Base-by-base conservation (phyloP, 2,329 filamentous ascomycete genomes). In the Trichoderma sp. region DNA sequence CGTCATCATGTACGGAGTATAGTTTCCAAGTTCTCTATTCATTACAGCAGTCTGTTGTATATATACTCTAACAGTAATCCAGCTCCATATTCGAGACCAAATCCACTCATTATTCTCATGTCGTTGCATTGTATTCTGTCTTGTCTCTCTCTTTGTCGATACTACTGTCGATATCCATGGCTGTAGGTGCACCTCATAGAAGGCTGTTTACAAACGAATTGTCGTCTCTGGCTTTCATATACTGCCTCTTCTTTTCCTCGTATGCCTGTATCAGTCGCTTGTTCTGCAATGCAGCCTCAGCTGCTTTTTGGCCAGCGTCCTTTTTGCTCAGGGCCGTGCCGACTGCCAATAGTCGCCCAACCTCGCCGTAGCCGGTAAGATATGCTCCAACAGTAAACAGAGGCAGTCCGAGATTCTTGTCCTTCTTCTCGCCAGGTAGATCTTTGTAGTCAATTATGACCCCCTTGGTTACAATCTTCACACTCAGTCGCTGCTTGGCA, bases 311-410 rank as follows among this genome's bases (percentile, higher is more conserved):
- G 0, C 89, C 89, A 1, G 91, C 92, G 67, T 92, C 89, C 67
- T 86, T 87, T 79, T 93, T 93, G 65, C 84, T 87, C 70, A 87
- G 78, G 1, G 86, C 91, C 35, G 84, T 85, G 0, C 90, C 91
- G 53, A 81, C 82, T 0, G 88, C 91, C 6, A 94, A 78, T 67
- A 86, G 79, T 74, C 87, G 85, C 58, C 86, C 80, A 35, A 82
- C 84, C 76, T 90, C 88, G 5, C 90, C 91, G 83, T 89, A 91
- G 0, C 90, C 91, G 22, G 87, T 85, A 32, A 93, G 79, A 72
- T 87, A 91, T 0, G 87, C 84, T 1, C 85, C 89, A 1, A 93
- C 83, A 3, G 84, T 86, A 74, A 86, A 92, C 29, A 89, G 78
- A 19, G 86, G 83, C 32, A 89, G 77, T 1, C 84, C 85, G 15